phyloP scores from a whole-genome alignment of 2,329 filamentous ascomycete genomes.

The Fusarium vanettenii region DNA sequence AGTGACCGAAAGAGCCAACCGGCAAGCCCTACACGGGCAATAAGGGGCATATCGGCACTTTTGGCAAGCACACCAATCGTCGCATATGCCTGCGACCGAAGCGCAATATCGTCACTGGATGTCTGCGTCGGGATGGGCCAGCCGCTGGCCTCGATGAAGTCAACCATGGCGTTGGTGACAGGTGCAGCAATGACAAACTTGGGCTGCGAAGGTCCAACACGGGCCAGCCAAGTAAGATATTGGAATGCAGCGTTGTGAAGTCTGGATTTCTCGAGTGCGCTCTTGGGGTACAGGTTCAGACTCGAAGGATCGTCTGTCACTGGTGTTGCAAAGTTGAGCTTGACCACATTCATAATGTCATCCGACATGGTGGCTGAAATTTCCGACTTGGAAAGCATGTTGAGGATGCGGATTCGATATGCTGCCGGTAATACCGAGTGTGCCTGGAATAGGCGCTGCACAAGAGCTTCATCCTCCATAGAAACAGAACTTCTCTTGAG shows the following conservation, averaged over 20 bases:
- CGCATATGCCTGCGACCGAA: conserved; percentile 88
- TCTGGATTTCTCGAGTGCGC: conserved; percentile 80
- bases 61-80: conserved; percentile 86
- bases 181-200: conserved; percentile 75
- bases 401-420: conserved; percentile 81
- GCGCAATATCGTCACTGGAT: conserved; percentile 69
- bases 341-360: conserved; percentile 77
- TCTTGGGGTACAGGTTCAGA: conserved; percentile 51
- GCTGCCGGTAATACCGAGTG: conserved; percentile 80
- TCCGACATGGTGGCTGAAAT: conserved; percentile 76
- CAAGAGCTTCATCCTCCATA: conserved; percentile 74
- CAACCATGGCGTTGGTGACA: conserved; percentile 75
- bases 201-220: conserved; percentile 70
- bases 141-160: conserved; percentile 82
- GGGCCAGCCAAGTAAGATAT: conserved; percentile 88
- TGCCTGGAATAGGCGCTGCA: conserved; percentile 75
- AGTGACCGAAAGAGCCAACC: conserved; percentile 87
- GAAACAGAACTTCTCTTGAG: conserved; percentile 82
- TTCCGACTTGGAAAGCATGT: conserved; percentile 80
- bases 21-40: conserved; percentile 66
- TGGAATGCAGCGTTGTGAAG: conserved; percentile 85
- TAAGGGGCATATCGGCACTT: conserved; percentile 67
- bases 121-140: conserved; percentile 78
- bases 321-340: conserved; percentile 66
- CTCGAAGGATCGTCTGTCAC: conserved; percentile 7